A percentile compares a stretch with the other conserved stretches of the same genome.
phyloP scores from a whole-genome alignment of 139 green algal species.

The Micractinium conductrix region DNA sequence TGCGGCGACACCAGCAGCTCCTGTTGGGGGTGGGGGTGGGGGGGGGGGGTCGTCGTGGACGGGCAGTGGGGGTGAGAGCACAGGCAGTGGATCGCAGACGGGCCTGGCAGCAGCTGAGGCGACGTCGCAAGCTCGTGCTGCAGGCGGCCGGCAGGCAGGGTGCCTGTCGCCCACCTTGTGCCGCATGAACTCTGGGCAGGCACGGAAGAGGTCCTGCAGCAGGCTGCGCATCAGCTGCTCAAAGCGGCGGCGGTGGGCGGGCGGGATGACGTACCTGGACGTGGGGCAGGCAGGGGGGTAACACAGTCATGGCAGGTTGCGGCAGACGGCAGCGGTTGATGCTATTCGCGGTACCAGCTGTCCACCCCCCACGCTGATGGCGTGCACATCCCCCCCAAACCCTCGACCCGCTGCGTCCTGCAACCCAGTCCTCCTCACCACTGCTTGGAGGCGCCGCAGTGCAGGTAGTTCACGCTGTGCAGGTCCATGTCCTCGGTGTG shows the following conservation, averaged over 20 bases:
- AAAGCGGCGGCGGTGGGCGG: constrained; percentile 69
- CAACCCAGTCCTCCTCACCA: constrained; percentile 63
- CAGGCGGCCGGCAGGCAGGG: not conserved
- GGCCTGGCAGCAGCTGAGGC: no score
- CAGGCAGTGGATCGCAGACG: no score
- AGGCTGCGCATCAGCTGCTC: constrained; percentile 66
- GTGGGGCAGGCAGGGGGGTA: no score
- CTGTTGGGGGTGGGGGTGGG: constrained; percentile 5
- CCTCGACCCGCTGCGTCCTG: not conserved
- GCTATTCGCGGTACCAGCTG: no score
- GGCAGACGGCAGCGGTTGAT: not conserved
- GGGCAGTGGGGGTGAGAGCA: no score
- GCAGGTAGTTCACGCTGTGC: constrained; percentile 95
- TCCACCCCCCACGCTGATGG: no score
- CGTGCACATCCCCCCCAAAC: no score
- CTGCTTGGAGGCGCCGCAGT: constrained; percentile 92
- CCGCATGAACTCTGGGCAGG: constrained; percentile 74
- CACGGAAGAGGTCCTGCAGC: constrained; percentile 60
- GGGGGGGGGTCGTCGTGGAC: no score
- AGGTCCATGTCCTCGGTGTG: constrained; percentile 95
- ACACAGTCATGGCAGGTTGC: no score
- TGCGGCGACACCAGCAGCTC: constrained; percentile 71
- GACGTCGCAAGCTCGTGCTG: no score
- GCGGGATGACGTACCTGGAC: constrained; percentile 76
- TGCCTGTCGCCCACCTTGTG: constrained; percentile 64